A percentile compares a stretch with the other conserved stretches of the same genome.
phyloP scores from a whole-genome alignment of 495 filamentous ascomycete genomes.

The Cairneyella variabilis region DNA sequence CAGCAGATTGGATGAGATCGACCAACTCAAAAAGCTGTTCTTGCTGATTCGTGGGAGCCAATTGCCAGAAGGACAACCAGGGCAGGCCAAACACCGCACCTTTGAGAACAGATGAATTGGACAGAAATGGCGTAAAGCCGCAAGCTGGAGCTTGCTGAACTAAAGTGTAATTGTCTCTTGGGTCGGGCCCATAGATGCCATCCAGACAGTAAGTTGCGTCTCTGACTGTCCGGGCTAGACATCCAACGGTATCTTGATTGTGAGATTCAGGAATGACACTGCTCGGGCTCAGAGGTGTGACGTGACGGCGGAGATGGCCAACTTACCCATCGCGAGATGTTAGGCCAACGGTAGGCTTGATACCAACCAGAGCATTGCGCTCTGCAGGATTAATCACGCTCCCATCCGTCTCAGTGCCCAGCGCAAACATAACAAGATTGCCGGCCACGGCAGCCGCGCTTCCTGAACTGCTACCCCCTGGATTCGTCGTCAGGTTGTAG shows the following conservation, averaged over 20 bases:
- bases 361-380: constrained; percentile 59
- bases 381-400: constrained; percentile 71
- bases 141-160: constrained; percentile 37
- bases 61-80: constrained; percentile 64
- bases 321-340: constrained; percentile 51
- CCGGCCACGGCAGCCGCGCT: constrained; percentile 57
- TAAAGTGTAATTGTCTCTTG: constrained; percentile 55
- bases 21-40: constrained; percentile 49
- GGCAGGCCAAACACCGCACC: constrained; percentile 67
- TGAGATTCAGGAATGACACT: constrained; percentile 61
- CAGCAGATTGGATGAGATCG: constrained; percentile 50
- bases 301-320: neutral
- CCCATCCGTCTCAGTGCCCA: constrained; percentile 75
- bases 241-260: constrained; percentile 66
- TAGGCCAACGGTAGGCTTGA: constrained; percentile 65
- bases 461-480: constrained; percentile 62
- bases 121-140: constrained; percentile 54
- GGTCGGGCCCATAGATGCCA: constrained; percentile 57
- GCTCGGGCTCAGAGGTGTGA: neutral
- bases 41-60: constrained; percentile 50
- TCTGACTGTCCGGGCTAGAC: constrained; percentile 59
- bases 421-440: constrained; percentile 56
- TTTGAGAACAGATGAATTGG: constrained; percentile 47
- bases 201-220: constrained; percentile 66
- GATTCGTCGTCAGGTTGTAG: constrained; percentile 68